Percentiles rank a stretch among this genome's conserved stretches.
phyloP scores from a whole-genome alignment of 768 basidiomycete genomes.

The Pleurotus djamor region DNA sequence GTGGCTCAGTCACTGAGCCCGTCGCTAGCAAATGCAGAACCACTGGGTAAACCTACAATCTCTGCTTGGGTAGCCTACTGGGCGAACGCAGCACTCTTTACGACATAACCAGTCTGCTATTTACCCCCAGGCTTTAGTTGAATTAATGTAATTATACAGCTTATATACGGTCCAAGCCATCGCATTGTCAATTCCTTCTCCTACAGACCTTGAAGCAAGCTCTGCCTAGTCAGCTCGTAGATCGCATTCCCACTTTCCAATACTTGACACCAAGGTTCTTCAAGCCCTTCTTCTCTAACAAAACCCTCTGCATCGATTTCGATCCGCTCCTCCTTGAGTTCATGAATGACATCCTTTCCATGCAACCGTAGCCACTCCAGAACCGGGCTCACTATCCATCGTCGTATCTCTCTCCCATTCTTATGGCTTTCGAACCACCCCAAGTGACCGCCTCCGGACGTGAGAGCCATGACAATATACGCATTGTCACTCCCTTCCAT shows the following conservation, averaged over 20 bases:
- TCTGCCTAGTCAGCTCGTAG: slow-evolving; percentile 50
- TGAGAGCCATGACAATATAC: slow-evolving; percentile 59
- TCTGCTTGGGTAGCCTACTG: not conserved
- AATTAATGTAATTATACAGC: too few species aligned
- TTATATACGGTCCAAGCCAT: too few species aligned
- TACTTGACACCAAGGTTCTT: slow-evolving; percentile 56
- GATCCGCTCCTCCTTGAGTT: slow-evolving; percentile 26
- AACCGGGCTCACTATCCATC: slow-evolving; percentile 71
- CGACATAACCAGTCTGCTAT: not conserved
- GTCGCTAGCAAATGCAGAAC: slow-evolving; percentile 24
- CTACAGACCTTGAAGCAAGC: slow-evolving; percentile 63
- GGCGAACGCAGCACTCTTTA: not conserved
- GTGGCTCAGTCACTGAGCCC: slow-evolving; percentile 26
- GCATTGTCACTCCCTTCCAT: slow-evolving; percentile 50
- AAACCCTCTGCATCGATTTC: slow-evolving; percentile 55
- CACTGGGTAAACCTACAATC: not conserved
- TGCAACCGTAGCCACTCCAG: slow-evolving; percentile 68
- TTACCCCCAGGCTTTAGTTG: too few species aligned
- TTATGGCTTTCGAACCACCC: slow-evolving; percentile 70
- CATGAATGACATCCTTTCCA: slow-evolving; percentile 47
- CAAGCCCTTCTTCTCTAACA: slow-evolving; percentile 54
- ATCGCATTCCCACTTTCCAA: slow-evolving; percentile 51
- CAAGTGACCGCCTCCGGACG: slow-evolving; percentile 70
- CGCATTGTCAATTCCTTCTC: not conserved
- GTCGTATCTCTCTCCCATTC: slow-evolving; percentile 35